Evolutionary conservation across 2,329 filamentous ascomycete species (phyloP).

Genomic region (Fusarium sp.): DNA sequence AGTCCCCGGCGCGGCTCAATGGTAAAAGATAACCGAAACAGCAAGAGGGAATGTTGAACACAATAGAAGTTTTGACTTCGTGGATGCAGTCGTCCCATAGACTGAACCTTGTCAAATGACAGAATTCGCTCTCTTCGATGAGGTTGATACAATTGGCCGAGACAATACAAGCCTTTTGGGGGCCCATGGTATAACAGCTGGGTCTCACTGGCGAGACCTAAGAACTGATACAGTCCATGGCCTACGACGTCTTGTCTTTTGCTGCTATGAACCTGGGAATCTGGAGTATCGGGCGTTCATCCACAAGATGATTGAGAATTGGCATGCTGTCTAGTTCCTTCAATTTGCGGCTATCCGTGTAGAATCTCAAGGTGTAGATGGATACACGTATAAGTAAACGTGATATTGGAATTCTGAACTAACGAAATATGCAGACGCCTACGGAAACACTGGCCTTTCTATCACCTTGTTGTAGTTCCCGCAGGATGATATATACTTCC

Average conservation of each 20-base stretch:
- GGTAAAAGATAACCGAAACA: background rate
- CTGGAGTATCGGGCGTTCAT: no score
- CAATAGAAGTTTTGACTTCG: no score
- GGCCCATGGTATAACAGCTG: no score
- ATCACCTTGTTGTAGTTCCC: background rate
- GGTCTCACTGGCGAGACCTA: no score
- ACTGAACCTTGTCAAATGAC: background rate
- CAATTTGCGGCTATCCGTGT: no score
- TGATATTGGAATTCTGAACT: background rate
- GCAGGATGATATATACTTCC: rapidly evolving
- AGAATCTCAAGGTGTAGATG: background rate
- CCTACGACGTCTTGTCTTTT: no score
- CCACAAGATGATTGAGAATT: no score
- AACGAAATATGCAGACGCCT: background rate
- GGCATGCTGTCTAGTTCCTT: no score
- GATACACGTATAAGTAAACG: no score
- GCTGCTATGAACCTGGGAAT: no score
- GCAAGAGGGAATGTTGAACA: background rate
- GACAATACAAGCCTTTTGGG: background rate
- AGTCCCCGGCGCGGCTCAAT: background rate
- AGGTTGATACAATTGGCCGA: background rate
- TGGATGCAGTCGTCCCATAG: no score
- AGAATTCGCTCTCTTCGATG: background rate
- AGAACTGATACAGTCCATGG: no score
- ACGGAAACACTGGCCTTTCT: background rate